phyloP scores from a whole-genome alignment of 768 basidiomycete genomes.

The Gautieria morchelliformis region DNA sequence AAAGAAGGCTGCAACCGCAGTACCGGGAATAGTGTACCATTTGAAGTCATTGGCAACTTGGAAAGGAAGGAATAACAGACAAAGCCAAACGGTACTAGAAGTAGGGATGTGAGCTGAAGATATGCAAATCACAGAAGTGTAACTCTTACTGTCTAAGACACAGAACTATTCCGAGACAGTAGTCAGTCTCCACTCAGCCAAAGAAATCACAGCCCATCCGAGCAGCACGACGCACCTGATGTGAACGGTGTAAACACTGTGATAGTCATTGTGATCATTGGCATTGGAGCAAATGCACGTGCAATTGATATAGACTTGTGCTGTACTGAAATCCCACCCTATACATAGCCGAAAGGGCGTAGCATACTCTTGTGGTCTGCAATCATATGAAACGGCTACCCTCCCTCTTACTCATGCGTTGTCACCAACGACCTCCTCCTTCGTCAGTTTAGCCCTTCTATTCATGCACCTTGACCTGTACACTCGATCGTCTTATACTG shows the following conservation, averaged over 20 bases:
- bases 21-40: constrained; percentile 60
- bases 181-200: neutral
- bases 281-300: neutral
- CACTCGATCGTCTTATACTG: too few relatives aligned
- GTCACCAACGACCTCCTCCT: too few relatives aligned
- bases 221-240: constrained; percentile 31
- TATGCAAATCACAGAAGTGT: neutral
- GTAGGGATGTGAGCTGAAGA: neutral
- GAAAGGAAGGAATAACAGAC: constrained; percentile 71
- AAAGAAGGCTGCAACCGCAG: constrained; percentile 56
- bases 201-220: constrained; percentile 15
- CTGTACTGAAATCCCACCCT: too few relatives aligned
- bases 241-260: constrained; percentile 53
- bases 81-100: constrained; percentile 53
- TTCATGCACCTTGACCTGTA: too few relatives aligned
- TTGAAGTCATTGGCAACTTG: constrained; percentile 54
- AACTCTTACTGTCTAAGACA: constrained; percentile 12
- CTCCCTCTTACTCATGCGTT: too few relatives aligned
- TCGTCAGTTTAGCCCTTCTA: too few relatives aligned
- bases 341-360: too few relatives aligned
- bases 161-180: neutral
- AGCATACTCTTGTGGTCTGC: too few relatives aligned
- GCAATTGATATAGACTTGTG: too few relatives aligned
- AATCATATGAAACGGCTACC: too few relatives aligned
- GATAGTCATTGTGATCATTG: neutral